phyloP scores from a whole-genome alignment of 164 flowering plant species.

The Aristolochia fimbriata region DNA sequence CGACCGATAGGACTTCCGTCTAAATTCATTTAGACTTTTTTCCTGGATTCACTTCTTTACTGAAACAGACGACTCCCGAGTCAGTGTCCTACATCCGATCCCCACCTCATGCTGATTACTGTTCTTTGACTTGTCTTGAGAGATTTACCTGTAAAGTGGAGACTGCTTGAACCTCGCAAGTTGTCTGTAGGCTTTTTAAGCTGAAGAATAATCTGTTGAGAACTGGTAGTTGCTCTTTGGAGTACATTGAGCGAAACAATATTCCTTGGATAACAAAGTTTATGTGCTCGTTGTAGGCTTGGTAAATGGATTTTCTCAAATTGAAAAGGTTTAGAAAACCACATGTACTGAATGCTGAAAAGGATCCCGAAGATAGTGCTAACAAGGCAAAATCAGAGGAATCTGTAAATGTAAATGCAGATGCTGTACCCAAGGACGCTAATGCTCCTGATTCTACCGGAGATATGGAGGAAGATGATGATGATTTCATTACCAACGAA shows the following conservation, averaged over 20 bases:
- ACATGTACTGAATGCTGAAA: conserved; percentile 29
- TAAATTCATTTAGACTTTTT: too few relatives aligned
- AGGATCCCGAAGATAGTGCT: conserved; percentile 30
- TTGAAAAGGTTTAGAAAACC: conserved; percentile 44
- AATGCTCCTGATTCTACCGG: conserved; percentile 22
- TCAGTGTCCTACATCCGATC: too few relatives aligned
- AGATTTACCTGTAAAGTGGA: too few relatives aligned
- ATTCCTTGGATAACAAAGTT: too few relatives aligned
- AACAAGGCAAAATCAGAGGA: conserved; percentile 34
- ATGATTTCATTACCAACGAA: conserved; percentile 73
- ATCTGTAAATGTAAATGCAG: conserved; percentile 25
- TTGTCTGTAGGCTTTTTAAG: too few relatives aligned
- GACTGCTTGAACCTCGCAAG: neutral
- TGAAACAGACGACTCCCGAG: too few relatives aligned
- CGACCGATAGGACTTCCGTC: too few relatives aligned
- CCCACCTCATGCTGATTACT: neutral
- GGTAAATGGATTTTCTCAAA: conserved; percentile 60
- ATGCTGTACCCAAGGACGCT: conserved; percentile 20
- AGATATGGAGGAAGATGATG: conserved; percentile 63
- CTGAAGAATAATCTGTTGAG: too few relatives aligned
- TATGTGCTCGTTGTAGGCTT: too few relatives aligned
- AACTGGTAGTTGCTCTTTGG: neutral
- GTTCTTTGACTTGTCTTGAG: too few relatives aligned
- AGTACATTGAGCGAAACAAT: neutral
- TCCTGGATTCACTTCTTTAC: too few relatives aligned